phyloP scores from a whole-genome alignment of 2,329 filamentous ascomycete species.

The Sordariomycetes sp. region DNA sequence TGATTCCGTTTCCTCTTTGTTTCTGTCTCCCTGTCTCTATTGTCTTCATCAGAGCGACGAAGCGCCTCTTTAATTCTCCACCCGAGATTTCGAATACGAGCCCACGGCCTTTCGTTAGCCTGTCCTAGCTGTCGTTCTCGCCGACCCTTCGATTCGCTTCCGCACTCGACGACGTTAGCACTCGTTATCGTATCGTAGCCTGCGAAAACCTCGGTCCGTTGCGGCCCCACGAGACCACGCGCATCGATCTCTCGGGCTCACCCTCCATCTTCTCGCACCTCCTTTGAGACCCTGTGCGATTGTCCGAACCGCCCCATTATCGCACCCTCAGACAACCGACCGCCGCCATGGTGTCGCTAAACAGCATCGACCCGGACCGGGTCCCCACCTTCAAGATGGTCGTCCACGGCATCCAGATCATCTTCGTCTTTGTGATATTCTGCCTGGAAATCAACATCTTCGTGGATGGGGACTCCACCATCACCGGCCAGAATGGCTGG shows the following conservation, averaged over 20 bases:
- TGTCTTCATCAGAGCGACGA: not conserved
- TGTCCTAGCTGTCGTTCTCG: not conserved
- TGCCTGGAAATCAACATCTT: conserved; percentile 51
- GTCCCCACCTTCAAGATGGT: conserved; percentile 45
- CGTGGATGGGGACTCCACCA: conserved; percentile 30
- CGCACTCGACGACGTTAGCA: not conserved
- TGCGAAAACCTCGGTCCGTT: not conserved
- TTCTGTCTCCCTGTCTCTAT: not conserved
- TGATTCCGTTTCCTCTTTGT: not conserved
- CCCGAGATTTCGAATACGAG: not conserved
- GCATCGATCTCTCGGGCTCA: not conserved
- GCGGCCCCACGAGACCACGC: not conserved
- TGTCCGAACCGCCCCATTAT: not conserved
- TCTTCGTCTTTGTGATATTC: conserved; percentile 45
- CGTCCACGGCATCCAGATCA: conserved; percentile 43
- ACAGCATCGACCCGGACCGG: conserved; percentile 3
- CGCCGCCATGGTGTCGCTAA: conserved; percentile 2
- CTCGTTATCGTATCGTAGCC: not conserved
- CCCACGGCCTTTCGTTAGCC: not conserved
- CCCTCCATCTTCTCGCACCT: not conserved
- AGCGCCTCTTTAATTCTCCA: not conserved
- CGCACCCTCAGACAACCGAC: not conserved
- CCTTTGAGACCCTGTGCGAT: not conserved
- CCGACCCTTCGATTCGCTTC: not conserved
- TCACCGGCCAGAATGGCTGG: conserved; percentile 52